Evolutionary conservation across 495 filamentous ascomycete species (phyloP).

Genomic region (Penicillium steckii): DNA sequence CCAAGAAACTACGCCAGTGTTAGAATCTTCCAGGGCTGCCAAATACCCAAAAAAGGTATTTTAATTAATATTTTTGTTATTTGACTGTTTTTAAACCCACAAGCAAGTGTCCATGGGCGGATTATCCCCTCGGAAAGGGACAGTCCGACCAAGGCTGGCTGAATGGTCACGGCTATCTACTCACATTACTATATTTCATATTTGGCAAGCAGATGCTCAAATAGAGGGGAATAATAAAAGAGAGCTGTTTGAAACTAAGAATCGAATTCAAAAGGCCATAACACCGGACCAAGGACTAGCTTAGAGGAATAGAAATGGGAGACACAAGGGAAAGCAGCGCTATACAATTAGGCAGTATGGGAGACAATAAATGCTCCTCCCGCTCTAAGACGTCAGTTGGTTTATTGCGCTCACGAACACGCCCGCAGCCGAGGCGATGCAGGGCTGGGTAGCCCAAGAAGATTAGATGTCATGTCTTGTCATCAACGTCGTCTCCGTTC

Average conservation of each 20-base stretch:
- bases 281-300: constrained; percentile 22
- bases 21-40: too few relatives aligned
- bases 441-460: constrained; percentile 19
- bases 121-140: too few relatives aligned
- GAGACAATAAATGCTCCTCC: constrained; percentile 12
- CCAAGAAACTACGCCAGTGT: too few relatives aligned
- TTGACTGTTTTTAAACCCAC: too few relatives aligned
- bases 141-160: too few relatives aligned
- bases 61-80: too few relatives aligned
- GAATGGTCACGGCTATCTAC: too few relatives aligned
- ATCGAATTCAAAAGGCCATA: constrained; percentile 12
- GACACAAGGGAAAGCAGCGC: constrained; percentile 21
- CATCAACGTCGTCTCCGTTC: constrained; percentile 34
- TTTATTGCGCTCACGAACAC: constrained; percentile 32
- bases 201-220: too few relatives aligned
- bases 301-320: constrained; percentile 9
- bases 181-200: too few relatives aligned
- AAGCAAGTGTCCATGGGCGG: too few relatives aligned
- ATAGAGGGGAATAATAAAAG: too few relatives aligned
- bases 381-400: constrained; percentile 26
- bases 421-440: constrained; percentile 23
- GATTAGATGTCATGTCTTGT: constrained; percentile 34
- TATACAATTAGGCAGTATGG: constrained; percentile 26
- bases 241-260: neutral
- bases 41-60: too few relatives aligned